Conservation (phyloP, 495 filamentous ascomycete genomes). For the Podospora australis region DNA sequence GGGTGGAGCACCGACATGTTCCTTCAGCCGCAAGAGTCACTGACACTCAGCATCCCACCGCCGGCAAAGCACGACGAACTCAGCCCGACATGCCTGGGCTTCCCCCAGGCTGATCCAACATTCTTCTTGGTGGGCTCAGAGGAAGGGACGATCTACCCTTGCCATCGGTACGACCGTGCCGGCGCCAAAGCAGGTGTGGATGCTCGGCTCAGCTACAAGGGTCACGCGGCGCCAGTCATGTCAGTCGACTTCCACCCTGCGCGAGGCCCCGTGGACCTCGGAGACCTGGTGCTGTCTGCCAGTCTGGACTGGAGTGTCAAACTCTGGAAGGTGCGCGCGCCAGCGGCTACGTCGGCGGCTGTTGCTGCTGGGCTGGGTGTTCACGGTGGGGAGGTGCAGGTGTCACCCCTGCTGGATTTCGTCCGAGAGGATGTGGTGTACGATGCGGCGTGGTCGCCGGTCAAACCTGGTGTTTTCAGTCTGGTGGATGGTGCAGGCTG, state of each 20-base stretch:
- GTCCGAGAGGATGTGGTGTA: slow-evolving; percentile 93
- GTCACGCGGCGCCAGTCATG: slow-evolving; percentile 92
- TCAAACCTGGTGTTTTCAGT: slow-evolving; percentile 87
- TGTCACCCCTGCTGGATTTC: slow-evolving; percentile 78
- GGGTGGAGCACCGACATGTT: slow-evolving; percentile 98
- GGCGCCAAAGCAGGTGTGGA: slow-evolving; percentile 96
- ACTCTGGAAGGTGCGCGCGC: slow-evolving; percentile 86
- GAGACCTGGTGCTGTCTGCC: slow-evolving; percentile 80
- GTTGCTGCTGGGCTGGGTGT: slow-evolving; percentile 38
- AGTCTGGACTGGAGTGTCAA: slow-evolving; percentile 95
- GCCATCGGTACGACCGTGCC: slow-evolving; percentile 93
- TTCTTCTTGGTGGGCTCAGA: slow-evolving; percentile 97
- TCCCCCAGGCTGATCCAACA: slow-evolving; percentile 90
- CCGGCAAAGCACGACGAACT: slow-evolving; percentile 90
- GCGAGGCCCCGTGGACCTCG: slow-evolving; percentile 85
- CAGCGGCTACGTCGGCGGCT: slow-evolving; percentile 55
- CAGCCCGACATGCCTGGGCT: slow-evolving; percentile 92
- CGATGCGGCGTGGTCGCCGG: slow-evolving; percentile 88
- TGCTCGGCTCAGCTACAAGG: slow-evolving; percentile 71
- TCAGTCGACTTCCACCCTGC: slow-evolving; percentile 91
- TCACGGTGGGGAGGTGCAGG: slow-evolving; percentile 35
- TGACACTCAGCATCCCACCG: slow-evolving; percentile 77
- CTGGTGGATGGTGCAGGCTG: slow-evolving; percentile 90
- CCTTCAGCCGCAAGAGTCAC: slow-evolving; percentile 83
- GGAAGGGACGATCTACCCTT: slow-evolving; percentile 91